These are phyloP conservation scores for Apium graveolens DNA, from an alignment of 129 eudicot genomes.

Conservation along the genomic window DNA sequence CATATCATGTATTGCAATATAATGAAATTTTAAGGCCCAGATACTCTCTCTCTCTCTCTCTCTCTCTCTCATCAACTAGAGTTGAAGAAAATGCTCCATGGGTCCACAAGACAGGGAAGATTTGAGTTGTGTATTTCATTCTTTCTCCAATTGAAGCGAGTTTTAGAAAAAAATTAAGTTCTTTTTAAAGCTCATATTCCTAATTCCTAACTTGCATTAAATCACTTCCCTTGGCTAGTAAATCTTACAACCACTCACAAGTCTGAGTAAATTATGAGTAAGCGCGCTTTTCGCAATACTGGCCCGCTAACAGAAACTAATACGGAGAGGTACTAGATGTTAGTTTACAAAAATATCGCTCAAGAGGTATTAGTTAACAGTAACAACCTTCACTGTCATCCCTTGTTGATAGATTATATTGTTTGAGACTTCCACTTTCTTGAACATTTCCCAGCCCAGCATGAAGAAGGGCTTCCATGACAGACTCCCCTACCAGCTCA, in stretches of 20 bases:
- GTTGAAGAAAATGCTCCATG: background rate
- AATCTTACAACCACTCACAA: background rate
- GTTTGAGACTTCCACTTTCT: constrained; percentile 49
- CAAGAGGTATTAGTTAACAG: background rate
- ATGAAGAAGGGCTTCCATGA: constrained; percentile 59
- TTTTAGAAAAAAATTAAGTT: background rate
- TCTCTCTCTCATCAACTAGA: background rate
- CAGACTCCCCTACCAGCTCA: constrained; percentile 78
- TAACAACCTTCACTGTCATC: constrained; percentile 55
- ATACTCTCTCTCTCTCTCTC: background rate
- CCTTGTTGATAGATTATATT: constrained; percentile 29
- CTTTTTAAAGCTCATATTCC: background rate
- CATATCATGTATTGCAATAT: background rate
- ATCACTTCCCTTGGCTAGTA: background rate
- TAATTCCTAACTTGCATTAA: background rate
- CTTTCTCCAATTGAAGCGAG: background rate
- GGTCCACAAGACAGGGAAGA: background rate
- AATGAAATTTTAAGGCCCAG: background rate
- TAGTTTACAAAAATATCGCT: background rate
- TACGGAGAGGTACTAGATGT: background rate
- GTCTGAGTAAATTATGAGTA: background rate
- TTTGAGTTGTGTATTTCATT: background rate
- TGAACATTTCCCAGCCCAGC: constrained; percentile 61
- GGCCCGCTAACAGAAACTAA: background rate
- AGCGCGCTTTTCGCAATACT: background rate